phyloP scores from a whole-genome alignment of 352 stramenopile species.

The Aphanomyces invadans region DNA sequence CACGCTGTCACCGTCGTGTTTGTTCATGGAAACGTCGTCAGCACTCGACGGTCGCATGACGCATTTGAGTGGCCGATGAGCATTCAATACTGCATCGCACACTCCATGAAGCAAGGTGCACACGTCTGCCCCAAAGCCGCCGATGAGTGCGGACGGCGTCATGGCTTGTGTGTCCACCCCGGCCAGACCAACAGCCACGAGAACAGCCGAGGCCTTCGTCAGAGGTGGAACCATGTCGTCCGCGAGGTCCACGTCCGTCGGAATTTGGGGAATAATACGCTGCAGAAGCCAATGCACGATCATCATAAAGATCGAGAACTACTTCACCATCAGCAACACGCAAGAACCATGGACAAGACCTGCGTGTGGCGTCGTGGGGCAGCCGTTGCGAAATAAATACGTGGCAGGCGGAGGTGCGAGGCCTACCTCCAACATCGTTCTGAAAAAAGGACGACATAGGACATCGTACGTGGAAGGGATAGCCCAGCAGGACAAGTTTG shows the following conservation, averaged over 20 bases:
- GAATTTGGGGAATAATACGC: not conserved
- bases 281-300: conserved; percentile 27
- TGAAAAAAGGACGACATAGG: conserved; percentile 35
- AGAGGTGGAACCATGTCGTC: conserved; percentile 34
- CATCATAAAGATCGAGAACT: conserved; percentile 37
- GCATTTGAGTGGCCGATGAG: conserved; percentile 21
- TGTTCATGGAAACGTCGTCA: conserved; percentile 37
- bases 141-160: conserved; percentile 37
- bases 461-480: conserved; percentile 26
- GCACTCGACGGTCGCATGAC: conserved; percentile 30
- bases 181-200: conserved; percentile 42
- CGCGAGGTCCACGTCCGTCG: conserved; percentile 19
- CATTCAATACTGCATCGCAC: conserved; percentile 34
- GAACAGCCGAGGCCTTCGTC: conserved; percentile 25
- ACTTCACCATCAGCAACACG: conserved; percentile 23
- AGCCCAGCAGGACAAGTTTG: conserved; percentile 46
- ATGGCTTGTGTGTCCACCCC: conserved; percentile 33
- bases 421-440: conserved; percentile 26
- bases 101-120: conserved; percentile 46
- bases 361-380: not conserved
- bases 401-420: not conserved
- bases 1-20: conserved; percentile 34
- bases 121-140: conserved; percentile 40
- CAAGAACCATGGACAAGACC: not conserved
- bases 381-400: conserved; percentile 3